Conservation (phyloP, 345 rosid genomes). For the Salix dunnii region DNA sequence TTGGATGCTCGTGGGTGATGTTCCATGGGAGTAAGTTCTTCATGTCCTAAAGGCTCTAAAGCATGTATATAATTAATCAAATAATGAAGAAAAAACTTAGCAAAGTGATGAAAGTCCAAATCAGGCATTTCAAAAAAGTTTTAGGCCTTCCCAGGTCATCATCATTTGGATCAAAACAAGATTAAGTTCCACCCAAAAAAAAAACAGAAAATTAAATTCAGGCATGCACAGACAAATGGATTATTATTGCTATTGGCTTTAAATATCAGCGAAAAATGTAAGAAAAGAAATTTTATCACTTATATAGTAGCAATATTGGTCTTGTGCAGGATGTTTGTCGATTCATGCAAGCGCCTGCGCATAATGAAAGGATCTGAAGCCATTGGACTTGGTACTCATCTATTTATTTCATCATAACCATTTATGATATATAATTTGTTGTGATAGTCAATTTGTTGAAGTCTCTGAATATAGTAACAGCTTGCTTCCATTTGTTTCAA, state of each 20-base stretch:
- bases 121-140: not conserved
- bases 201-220: no score
- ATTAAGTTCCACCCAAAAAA: no score
- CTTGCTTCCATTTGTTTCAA: not conserved
- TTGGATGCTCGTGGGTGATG: slow-evolving; percentile 99
- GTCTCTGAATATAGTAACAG: not conserved
- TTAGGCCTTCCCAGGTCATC: not conserved
- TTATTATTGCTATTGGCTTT: not conserved
- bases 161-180: not conserved
- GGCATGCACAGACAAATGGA: not conserved
- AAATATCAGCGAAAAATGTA: not conserved
- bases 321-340: slow-evolving; percentile 76
- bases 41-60: not conserved
- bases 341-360: slow-evolving; percentile 96
- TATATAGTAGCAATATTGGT: not conserved
- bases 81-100: not conserved
- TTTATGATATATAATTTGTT: not conserved
- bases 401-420: not conserved
- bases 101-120: not conserved
- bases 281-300: not conserved
- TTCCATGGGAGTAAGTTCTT: slow-evolving; percentile 88
- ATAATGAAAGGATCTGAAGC: slow-evolving; percentile 97
- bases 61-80: not conserved
- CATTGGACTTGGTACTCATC: slow-evolving; percentile 70
- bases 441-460: not conserved